Base-by-base conservation (phyloP, 768 basidiomycete genomes). In the Filobasidium floriforme region DNA sequence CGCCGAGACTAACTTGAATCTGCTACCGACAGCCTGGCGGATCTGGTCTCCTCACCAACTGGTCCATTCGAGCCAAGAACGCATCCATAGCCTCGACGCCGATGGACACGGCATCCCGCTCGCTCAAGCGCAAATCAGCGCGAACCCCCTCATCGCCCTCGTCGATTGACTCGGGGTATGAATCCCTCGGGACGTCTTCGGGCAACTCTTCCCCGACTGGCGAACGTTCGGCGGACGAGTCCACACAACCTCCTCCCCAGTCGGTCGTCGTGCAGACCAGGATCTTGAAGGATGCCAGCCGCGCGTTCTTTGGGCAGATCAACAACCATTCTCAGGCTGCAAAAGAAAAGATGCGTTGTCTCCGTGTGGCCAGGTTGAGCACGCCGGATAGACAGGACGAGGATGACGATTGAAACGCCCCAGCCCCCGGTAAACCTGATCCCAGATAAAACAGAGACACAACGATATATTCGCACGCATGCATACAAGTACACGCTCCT, bases 231-330 rank as follows among this genome's bases (percentile, higher is more conserved):
- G 46, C 46, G 22, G 46, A 49, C 46, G 46, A 49, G 12, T 49
- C 46, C 5, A 49, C 46, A 22, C 15, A 22, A 15, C 46, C 46
- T 18, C 18, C 46, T 49, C 18, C 22, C 46, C 46, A 18, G 15
- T 2, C 12, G 67, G 22, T 49, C 46, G 70, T 52, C 29, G 26
- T 41, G 22, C 49, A 44, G 22, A 40, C 22, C 46, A 63, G 57
- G 19, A 63, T 57, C 14, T 67, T 80, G 76, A 77, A 76, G 64
- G 82, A 86, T 57, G 85, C 86, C 0, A 82, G 82, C 7, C 84
- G 83, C 82, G 86, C 87, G 0, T 89, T 88, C 79, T 81, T 83
- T 63, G 87, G 88, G 18, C 88, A 87, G 15, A 78, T 88, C 71
- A 90, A 89, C 72, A 85, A 85, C 63, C 88, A 89, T 71, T 85